Evolutionary conservation across 2,329 filamentous ascomycete species (phyloP), one percentile per base, ranked within the genome.

Genomic region (Diplocarpon mali): DNA sequence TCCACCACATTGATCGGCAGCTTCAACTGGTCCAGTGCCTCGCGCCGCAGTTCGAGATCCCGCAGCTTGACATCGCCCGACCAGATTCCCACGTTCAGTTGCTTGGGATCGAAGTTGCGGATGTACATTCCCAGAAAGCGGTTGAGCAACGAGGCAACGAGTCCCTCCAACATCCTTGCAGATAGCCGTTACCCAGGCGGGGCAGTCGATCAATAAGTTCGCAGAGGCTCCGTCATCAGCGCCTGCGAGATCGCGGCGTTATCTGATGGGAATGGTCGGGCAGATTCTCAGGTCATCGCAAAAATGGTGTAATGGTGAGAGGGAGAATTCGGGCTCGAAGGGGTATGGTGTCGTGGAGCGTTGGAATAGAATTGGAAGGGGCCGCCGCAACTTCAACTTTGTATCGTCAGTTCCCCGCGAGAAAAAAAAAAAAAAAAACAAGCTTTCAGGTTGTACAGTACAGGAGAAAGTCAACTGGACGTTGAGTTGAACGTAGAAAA

Each of bases 121-220:
- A 99, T 90, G 67, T 98, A 98, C 84, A 96, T 95, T 75, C 92
- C 93, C 78, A 99, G 70, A 69, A 98, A 96, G 71, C 93, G 85
- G 72, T 98, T 98, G 59, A 99, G 82, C 72, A 99, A 75, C 68
- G 90, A 93, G 59, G 92, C 88, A 53, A 96, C 92, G 57, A 99
- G 75, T 57, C 89, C 86, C 76, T 98, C 92, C 69, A 99, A 79
- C 92, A 99, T 98, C 60, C 64, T 73, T 73, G 69, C 65, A 64
- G 65, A 58, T 57, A 65, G 78, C 75, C 83, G 77, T 87, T 61
- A 83, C 78, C 83, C 83, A 62, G 84, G 81, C 78, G 70, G 67
- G 79, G 80, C 40, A 42, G 44, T 51, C 38, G 38, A 40, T 49
- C 46, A 49, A 50, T 36, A 17, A 40, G 30, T 48, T 31, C 28